phyloP scores from a whole-genome alignment of 176 grass and related monocot species.

The Pontederia paniculata region DNA sequence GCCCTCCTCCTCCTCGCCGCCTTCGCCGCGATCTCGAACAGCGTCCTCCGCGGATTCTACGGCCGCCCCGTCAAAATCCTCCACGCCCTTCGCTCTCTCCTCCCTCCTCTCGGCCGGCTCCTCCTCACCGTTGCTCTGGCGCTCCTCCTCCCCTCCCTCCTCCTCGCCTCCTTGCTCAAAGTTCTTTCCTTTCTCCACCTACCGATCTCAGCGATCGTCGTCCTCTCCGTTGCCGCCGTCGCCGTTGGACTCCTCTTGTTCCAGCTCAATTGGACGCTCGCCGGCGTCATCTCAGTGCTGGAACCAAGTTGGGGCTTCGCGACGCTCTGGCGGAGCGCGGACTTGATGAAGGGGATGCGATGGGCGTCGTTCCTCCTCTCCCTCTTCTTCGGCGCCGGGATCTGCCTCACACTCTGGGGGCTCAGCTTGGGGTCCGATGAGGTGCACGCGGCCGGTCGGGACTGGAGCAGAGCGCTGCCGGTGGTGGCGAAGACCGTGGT shows the following conservation, averaged over 20 bases:
- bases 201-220: background rate
- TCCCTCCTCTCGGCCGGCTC: constrained; percentile 14
- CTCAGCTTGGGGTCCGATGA: background rate
- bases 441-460: background rate
- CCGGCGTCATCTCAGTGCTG: constrained; percentile 16
- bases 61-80: constrained; percentile 32
- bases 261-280: constrained; percentile 16
- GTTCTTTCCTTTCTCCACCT: background rate
- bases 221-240: constrained; percentile 5
- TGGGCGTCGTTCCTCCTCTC: constrained; percentile 6
- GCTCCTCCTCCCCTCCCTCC: constrained; percentile 6
- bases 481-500: constrained; percentile 13
- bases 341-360: constrained; percentile 17
- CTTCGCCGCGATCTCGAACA: constrained; percentile 16
- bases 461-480: background rate
- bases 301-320: constrained; percentile 17
- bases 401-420: constrained; percentile 14
- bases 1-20: constrained; percentile 7
- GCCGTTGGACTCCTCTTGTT: background rate
- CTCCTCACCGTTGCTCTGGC: constrained; percentile 6
- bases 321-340: constrained; percentile 8
- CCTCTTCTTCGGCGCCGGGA: constrained; percentile 13
- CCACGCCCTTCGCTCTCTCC: constrained; percentile 26
- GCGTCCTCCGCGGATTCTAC: constrained; percentile 27
- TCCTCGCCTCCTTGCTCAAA: constrained; percentile 12